These are phyloP conservation scores for Tolypocladium inflatum DNA, from an alignment of 2,329 filamentous ascomycete species.

Conservation along the genomic window DNA sequence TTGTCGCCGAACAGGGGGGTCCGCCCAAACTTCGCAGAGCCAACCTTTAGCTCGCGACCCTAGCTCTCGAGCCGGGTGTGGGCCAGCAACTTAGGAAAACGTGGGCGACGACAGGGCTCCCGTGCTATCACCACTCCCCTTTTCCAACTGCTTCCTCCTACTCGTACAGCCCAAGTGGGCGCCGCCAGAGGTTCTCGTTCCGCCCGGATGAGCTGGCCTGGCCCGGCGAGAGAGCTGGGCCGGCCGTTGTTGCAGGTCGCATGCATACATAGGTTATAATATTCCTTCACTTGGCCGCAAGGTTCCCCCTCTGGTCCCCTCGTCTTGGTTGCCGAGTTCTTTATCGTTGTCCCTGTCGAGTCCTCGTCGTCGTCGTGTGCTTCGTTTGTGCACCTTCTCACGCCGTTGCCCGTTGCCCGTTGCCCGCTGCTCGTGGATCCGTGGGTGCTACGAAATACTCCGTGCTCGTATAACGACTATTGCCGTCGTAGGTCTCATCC, in stretches of 20 bases:
- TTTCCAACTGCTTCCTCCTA: neutral
- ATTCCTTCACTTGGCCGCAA: neutral
- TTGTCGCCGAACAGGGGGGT: neutral
- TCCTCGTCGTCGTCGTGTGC: neutral
- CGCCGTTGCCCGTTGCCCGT: neutral
- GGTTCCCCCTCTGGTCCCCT: neutral
- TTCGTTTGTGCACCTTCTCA: neutral
- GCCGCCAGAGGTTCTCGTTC: neutral
- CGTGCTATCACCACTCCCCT: conserved; percentile 1
- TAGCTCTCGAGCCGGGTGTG: neutral
- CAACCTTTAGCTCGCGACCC: neutral
- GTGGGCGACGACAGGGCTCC: neutral
- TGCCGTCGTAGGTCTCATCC: neutral
- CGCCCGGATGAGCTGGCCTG: neutral
- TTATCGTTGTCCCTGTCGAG: neutral
- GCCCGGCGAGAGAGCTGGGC: neutral
- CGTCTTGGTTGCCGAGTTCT: neutral
- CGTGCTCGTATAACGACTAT: neutral
- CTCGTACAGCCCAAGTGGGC: neutral
- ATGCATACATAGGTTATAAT: neutral
- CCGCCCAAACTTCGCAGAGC: neutral
- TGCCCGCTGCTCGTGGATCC: neutral
- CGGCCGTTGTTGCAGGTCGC: neutral
- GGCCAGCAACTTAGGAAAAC: neutral
- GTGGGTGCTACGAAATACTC: neutral